These are phyloP conservation scores for Vanderwaltozyma polyspora DNA, from an alignment of 805 yeast genomes.

Conservation along the genomic window DNA sequence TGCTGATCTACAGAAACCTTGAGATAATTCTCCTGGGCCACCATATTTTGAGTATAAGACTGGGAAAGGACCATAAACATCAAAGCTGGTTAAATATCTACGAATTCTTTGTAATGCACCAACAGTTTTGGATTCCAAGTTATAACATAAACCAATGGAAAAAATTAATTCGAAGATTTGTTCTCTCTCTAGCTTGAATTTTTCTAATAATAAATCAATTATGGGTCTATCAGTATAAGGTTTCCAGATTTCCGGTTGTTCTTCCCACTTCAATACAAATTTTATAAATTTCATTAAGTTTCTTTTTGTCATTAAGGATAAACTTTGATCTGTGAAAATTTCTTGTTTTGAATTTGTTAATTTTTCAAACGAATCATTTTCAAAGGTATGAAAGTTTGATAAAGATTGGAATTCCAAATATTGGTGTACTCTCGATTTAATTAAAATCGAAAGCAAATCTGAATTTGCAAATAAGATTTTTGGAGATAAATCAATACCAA, in stretches of 20 bases:
- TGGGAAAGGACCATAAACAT: conserved; percentile 91
- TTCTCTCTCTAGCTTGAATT: conserved; percentile 59
- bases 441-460: conserved; percentile 67
- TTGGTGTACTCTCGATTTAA: conserved; percentile 79
- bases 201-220: conserved; percentile 43
- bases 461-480: conserved; percentile 80
- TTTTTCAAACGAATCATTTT: conserved; percentile 81
- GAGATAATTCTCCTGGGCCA: conserved; percentile 90
- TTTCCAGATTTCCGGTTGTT: conserved; percentile 44
- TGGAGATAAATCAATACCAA: conserved; percentile 82
- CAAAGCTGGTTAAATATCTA: conserved; percentile 73
- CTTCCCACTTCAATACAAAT: conserved; percentile 66
- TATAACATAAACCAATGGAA: conserved; percentile 71
- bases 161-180: conserved; percentile 77
- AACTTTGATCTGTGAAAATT: conserved; percentile 78
- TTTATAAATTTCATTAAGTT: conserved; percentile 78
- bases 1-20: conserved; percentile 94
- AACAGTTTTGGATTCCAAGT: conserved; percentile 49
- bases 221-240: conserved; percentile 48
- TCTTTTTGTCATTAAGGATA: conserved; percentile 67
- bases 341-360: conserved; percentile 82
- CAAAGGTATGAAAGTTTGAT: conserved; percentile 85
- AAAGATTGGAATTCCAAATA: conserved; percentile 88
- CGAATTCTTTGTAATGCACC: conserved; percentile 73
- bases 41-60: conserved; percentile 87